Base-by-base conservation (phyloP, 371 early-diverging fungal species). In the Circinella umbellata region DNA sequence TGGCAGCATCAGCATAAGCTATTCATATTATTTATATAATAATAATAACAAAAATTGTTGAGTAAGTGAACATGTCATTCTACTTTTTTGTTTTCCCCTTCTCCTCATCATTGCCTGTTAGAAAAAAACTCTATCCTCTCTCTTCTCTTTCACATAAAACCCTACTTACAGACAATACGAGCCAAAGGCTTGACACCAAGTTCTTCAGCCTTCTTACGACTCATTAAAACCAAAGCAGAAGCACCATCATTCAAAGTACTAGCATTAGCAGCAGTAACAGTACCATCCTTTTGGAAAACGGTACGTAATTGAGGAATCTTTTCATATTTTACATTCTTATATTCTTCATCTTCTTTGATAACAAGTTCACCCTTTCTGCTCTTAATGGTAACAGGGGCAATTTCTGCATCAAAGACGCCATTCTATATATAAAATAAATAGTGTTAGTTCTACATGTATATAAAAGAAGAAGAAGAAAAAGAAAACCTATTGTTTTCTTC, bases 221-320 rank as follows among this genome's bases (percentile, higher is more conserved):
- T 91, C 85, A 95, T 92, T 72, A 99, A 82, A 55, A 98, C 92
- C 62, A 99, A 57, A 34, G 97, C 97, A 48, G 97, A 93, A 57
- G 99, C 99, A 74, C 99, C 99, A 77, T 99, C 99, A 78, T 90
- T 94, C 69, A 99, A 81, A 7, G 95, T 93, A 66, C 94, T 94
- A 48, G 98, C 90, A 81, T 98, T 99, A 70, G 97, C 95, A 35
- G 98, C 98, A 18, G 98, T 98, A 57, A 98, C 97, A 38, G 96
- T 94, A 17, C 85, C 91, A 51, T 88, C 83, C 79, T 87, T 87
- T 65, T 89, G 87, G 70, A 91, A 91, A 7, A 86, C 89, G 17
- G 90, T 78, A 37, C 83, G 80, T 49, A 90, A 73, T 6, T 73
- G 20, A 1, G 84, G 73, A 20, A 92, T 73, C 80, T 90, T 90